A percentile compares a stretch with the other conserved stretches of the same genome.
Evolutionary conservation across 768 basidiomycete species (phyloP).

Genomic region (Kwoniella newhampshirensis): DNA sequence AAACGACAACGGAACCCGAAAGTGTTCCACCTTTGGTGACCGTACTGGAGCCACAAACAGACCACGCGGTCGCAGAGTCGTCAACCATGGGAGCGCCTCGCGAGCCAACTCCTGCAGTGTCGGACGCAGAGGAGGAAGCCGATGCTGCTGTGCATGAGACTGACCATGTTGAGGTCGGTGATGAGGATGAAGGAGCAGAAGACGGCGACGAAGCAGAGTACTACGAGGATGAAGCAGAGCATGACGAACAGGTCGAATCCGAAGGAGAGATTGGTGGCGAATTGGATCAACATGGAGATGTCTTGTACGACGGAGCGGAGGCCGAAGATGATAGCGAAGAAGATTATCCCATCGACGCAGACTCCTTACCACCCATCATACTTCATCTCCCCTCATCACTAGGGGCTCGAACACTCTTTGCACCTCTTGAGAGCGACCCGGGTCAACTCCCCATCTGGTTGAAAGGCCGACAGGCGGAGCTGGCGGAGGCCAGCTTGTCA

Average conservation of each 20-base stretch:
- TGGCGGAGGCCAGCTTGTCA: constrained; percentile 57
- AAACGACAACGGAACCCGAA: too few relatives aligned
- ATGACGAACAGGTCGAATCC: constrained; percentile 53
- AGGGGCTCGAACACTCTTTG: constrained; percentile 28
- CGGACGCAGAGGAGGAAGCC: too few relatives aligned
- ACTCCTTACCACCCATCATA: constrained; percentile 76
- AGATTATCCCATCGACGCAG: constrained; percentile 57
- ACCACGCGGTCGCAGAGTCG: too few relatives aligned
- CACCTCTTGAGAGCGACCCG: constrained; percentile 15
- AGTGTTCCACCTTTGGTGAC: too few relatives aligned
- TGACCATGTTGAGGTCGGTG: too few relatives aligned
- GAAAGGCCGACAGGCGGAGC: constrained; percentile 29
- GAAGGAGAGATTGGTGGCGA: constrained; percentile 53
- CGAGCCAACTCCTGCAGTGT: too few relatives aligned
- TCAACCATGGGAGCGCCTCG: too few relatives aligned
- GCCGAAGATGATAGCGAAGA: constrained; percentile 70
- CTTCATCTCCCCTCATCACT: constrained; percentile 56
- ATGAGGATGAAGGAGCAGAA: background rate
- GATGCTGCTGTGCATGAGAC: constrained; percentile 55
- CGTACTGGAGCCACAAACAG: too few relatives aligned
- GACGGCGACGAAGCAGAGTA: constrained; percentile 57
- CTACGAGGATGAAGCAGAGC: constrained; percentile 60
- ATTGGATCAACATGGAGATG: constrained; percentile 60
- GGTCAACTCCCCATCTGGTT: constrained; percentile 43
- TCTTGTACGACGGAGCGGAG: constrained; percentile 74